A percentile compares a stretch with the other conserved stretches of the same genome.
Conservation (phyloP, 2,329 filamentous ascomycete genomes). For the Penicillium sp. region DNA sequence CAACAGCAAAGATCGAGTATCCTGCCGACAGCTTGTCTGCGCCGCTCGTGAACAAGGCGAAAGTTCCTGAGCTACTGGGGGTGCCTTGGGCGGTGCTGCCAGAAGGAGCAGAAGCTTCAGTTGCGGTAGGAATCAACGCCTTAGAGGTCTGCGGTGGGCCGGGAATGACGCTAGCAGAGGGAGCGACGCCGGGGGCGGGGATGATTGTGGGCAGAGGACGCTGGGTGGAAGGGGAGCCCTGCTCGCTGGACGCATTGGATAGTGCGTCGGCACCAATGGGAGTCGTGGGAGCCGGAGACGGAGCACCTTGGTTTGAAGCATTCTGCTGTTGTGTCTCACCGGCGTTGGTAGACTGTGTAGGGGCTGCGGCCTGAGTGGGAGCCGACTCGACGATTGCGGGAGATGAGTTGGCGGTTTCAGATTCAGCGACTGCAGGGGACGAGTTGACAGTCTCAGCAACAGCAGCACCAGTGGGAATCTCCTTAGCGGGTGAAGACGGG, state of each 20-base stretch:
- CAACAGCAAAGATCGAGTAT: constrained; percentile 1
- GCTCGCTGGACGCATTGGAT: background rate
- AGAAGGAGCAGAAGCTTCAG: background rate
- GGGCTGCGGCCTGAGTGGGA: background rate
- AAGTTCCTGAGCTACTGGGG: background rate
- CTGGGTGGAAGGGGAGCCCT: background rate
- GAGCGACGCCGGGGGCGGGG: background rate
- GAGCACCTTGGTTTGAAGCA: background rate
- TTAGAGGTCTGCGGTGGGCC: background rate
- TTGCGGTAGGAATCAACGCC: background rate
- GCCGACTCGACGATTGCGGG: background rate
- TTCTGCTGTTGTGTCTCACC: background rate
- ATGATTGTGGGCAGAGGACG: background rate
- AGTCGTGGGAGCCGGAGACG: background rate
- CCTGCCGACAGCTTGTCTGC: constrained; percentile 3
- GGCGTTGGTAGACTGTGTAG: background rate
- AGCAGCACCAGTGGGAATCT: background rate
- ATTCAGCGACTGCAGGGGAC: too few species aligned
- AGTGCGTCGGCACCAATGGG: background rate
- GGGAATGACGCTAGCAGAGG: constrained; percentile 3
- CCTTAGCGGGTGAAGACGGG: background rate
- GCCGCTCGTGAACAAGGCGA: background rate
- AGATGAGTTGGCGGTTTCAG: background rate
- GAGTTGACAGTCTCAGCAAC: background rate
- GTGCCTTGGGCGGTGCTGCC: background rate